These are phyloP conservation scores for Juglanconis oblonga DNA, from an alignment of 2,329 filamentous ascomycete species.

Conservation along the genomic window DNA sequence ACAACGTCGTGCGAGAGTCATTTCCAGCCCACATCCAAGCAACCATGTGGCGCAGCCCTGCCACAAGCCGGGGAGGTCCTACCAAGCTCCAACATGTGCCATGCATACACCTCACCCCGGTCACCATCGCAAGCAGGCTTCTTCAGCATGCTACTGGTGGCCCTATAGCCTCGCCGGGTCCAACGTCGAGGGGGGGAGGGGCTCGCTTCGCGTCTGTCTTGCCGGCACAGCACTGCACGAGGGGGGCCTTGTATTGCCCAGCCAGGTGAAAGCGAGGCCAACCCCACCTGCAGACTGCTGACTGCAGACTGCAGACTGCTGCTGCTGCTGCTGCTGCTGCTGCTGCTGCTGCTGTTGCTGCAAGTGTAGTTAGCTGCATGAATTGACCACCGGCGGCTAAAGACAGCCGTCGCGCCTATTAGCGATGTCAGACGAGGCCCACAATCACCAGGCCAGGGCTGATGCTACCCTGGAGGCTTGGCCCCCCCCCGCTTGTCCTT, in stretches of 20 bases:
- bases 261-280: too few species aligned
- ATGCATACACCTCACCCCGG: background rate
- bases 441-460: background rate
- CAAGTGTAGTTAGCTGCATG: background rate
- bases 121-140: background rate
- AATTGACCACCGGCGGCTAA: slow-evolving; percentile 9
- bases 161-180: background rate
- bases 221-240: background rate
- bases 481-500: background rate
- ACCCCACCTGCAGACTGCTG: too few species aligned
- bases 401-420: slow-evolving; percentile 7
- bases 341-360: too few species aligned
- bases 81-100: background rate
- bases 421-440: background rate
- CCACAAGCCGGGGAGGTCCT: background rate
- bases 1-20: background rate
- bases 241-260: too few species aligned
- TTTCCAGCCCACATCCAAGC: background rate
- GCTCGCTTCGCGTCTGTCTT: background rate
- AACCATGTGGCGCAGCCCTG: slow-evolving; percentile 4
- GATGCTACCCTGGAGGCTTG: background rate
- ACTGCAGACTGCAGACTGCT: too few species aligned
- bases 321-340: too few species aligned
- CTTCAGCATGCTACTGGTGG: background rate
- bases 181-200: background rate